Evolutionary conservation across 2,329 filamentous ascomycete species (phyloP).

Genomic region (Coniochaeta ligniaria): DNA sequence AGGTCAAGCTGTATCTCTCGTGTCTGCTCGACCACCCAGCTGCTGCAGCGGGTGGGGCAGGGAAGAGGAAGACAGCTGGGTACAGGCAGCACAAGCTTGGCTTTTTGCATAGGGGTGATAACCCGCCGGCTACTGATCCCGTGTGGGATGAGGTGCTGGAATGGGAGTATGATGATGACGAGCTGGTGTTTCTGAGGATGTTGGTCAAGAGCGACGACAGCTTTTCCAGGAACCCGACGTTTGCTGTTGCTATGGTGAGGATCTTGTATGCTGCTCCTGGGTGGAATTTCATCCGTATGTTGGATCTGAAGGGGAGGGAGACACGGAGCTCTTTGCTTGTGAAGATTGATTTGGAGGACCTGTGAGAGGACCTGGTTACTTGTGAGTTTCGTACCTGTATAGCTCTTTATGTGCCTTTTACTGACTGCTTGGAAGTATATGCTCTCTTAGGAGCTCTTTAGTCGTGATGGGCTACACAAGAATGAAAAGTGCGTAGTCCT

Average conservation of each 20-base stretch:
- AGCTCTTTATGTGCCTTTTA: too few species aligned
- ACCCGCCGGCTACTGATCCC: constrained; percentile 52
- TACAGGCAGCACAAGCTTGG: constrained; percentile 55
- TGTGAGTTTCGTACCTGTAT: neutral
- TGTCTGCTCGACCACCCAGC: constrained; percentile 56
- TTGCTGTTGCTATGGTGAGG: constrained; percentile 54
- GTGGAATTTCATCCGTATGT: constrained; percentile 58
- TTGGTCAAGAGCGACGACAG: constrained; percentile 61
- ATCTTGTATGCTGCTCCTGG: constrained; percentile 47
- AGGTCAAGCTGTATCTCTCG: constrained; percentile 57
- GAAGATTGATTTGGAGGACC: constrained; percentile 49
- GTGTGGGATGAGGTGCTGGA: constrained; percentile 60
- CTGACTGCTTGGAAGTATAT: too few species aligned
- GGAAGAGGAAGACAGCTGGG: constrained; percentile 53
- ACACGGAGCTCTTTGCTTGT: constrained; percentile 56
- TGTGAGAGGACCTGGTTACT: neutral
- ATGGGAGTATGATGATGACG: constrained; percentile 63
- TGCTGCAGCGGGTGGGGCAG: constrained; percentile 35
- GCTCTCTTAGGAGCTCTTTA: too few species aligned
- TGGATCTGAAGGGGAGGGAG: constrained; percentile 58
- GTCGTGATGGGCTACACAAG: too few species aligned
- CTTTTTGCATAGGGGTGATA: constrained; percentile 50
- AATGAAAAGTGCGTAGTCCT: too few species aligned
- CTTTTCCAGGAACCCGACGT: constrained; percentile 54
- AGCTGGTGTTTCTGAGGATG: constrained; percentile 56